Evolutionary conservation across 345 rosid species (phyloP).

Genomic region (Trapa bicornis): DNA sequence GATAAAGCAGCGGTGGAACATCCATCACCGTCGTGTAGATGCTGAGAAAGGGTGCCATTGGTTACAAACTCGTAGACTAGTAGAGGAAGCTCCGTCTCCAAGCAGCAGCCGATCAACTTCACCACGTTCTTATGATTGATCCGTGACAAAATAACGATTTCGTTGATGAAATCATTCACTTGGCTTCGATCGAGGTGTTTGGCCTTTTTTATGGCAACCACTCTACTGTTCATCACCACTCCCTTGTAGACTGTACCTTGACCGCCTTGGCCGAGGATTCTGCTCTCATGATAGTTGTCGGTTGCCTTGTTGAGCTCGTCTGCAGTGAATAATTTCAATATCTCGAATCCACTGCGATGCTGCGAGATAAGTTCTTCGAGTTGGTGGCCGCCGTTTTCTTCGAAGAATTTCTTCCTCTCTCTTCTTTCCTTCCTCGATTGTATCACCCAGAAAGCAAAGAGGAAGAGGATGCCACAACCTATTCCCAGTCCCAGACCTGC

Average conservation of each 20-base stretch:
- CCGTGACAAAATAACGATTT: constrained; percentile 29
- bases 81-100: constrained; percentile 36
- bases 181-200: constrained; percentile 25
- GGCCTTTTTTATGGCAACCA: constrained; percentile 37
- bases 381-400: neutral
- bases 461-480: constrained; percentile 2
- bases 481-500: constrained; percentile 3
- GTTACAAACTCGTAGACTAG: constrained; percentile 29
- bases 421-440: constrained; percentile 10
- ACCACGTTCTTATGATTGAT: constrained; percentile 40
- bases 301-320: constrained; percentile 32
- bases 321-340: neutral
- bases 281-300: constrained; percentile 18
- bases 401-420: constrained; percentile 12
- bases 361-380: too few species aligned
- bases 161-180: constrained; percentile 38
- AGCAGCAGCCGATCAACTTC: constrained; percentile 34
- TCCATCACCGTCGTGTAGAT: constrained; percentile 16
- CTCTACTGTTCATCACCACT: constrained; percentile 14
- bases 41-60: constrained; percentile 31
- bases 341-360: too few species aligned
- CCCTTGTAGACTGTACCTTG: constrained; percentile 38
- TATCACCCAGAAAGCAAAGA: neutral
- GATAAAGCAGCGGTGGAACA: constrained; percentile 1
- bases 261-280: constrained; percentile 31